A percentile compares a stretch with the other conserved stretches of the same genome.
Evolutionary conservation across 2,329 filamentous ascomycete genomes (phyloP).

Genomic region (Cladosporium phlei): DNA sequence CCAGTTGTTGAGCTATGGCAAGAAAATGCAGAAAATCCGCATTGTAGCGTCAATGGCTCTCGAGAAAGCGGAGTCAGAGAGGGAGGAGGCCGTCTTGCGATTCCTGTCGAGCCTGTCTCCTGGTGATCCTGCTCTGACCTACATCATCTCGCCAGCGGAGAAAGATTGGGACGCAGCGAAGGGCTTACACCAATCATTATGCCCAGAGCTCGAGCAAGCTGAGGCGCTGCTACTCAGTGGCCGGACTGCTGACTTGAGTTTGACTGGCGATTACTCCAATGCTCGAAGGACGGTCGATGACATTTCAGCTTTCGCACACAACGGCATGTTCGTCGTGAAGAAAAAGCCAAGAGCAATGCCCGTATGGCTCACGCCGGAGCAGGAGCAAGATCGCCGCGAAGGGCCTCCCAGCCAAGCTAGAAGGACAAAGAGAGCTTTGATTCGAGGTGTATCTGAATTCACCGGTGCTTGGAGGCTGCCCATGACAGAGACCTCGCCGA

Average conservation of each 20-base stretch:
- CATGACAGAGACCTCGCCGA: neutral
- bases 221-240: neutral
- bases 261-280: neutral
- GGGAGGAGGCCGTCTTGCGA: neutral
- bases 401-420: conserved; percentile 2
- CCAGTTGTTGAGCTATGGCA: neutral
- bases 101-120: neutral
- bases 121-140: neutral
- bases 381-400: conserved; percentile 8
- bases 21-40: neutral
- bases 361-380: conserved; percentile 9
- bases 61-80: neutral
- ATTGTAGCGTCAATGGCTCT: neutral
- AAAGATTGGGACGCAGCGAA: conserved; percentile 5
- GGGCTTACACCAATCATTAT: neutral
- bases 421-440: conserved; percentile 5
- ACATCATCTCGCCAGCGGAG: neutral
- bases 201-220: conserved; percentile 3
- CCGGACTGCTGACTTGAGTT: neutral
- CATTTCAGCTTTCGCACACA: neutral
- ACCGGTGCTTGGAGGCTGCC: conserved; percentile 1
- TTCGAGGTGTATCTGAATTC: neutral
- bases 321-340: conserved; percentile 1
- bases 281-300: conserved; percentile 7
- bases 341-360: conserved; percentile 7